phyloP scores from a whole-genome alignment of 495 filamentous ascomycete species.

The Tuber borchii region DNA sequence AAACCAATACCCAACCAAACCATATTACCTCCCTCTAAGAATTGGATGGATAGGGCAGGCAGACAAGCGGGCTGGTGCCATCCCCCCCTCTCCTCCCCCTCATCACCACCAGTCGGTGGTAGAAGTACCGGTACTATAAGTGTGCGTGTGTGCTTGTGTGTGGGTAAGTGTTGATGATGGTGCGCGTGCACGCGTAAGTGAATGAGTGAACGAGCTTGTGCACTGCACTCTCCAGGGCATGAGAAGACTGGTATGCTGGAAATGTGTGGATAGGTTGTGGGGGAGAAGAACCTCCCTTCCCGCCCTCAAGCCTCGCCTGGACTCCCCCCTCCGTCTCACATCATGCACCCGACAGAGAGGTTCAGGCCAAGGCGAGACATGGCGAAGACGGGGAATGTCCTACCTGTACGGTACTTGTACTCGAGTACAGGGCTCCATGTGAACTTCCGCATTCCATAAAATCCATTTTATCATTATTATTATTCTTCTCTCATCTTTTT shows the following conservation, averaged over 20 bases:
- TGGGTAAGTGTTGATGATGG: not conserved
- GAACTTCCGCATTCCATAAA: constrained; percentile 20
- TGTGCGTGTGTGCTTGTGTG: not conserved
- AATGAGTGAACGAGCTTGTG: not conserved
- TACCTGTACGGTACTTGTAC: no score
- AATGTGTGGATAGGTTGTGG: constrained; percentile 19
- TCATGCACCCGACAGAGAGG: constrained; percentile 33
- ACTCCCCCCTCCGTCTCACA: constrained; percentile 36
- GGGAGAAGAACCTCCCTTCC: constrained; percentile 19
- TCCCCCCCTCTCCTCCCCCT: not conserved
- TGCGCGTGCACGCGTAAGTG: not conserved
- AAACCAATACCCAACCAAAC: constrained; percentile 1
- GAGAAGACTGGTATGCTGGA: not conserved
- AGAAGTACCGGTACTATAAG: not conserved
- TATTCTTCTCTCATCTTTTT: constrained; percentile 13
- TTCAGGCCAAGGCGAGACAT: constrained; percentile 35
- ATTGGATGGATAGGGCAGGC: not conserved
- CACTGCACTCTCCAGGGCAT: not conserved
- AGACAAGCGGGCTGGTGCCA: not conserved
- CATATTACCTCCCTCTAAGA: not conserved
- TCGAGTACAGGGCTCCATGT: constrained; percentile 23
- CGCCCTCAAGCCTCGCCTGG: constrained; percentile 23
- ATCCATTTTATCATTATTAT: not conserved
- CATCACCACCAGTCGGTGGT: not conserved
- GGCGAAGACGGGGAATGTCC: constrained; percentile 19